Evolutionary conservation across 345 rosid genomes (phyloP).

Genomic region (Pistacia integerrima): DNA sequence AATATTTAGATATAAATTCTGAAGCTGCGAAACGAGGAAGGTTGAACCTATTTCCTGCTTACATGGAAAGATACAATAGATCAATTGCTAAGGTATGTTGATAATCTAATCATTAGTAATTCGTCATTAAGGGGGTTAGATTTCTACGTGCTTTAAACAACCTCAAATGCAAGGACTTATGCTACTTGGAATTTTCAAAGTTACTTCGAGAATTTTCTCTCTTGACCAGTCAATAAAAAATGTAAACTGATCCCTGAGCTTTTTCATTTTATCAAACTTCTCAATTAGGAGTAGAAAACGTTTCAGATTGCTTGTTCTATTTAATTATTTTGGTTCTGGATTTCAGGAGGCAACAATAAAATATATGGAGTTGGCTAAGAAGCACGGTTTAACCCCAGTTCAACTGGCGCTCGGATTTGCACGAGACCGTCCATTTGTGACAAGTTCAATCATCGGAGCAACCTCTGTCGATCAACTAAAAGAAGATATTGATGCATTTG

Average conservation of each 20-base stretch:
- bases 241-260: too few species aligned
- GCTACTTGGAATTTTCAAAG: too few species aligned
- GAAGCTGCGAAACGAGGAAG: slow-evolving; percentile 79
- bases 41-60: slow-evolving; percentile 80
- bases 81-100: slow-evolving; percentile 67
- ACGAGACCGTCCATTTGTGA: slow-evolving; percentile 78
- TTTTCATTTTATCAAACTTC: too few species aligned
- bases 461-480: slow-evolving; percentile 76
- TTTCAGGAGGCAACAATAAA: slow-evolving; percentile 71
- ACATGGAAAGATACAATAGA: slow-evolving; percentile 80
- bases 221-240: too few species aligned
- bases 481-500: slow-evolving; percentile 81
- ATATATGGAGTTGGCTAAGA: slow-evolving; percentile 68
- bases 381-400: slow-evolving; percentile 72
- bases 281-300: not conserved
- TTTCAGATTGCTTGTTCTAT: too few species aligned
- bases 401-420: slow-evolving; percentile 77
- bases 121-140: not conserved
- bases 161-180: not conserved
- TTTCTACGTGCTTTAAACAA: not conserved
- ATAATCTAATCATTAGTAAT: not conserved
- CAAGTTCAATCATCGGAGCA: slow-evolving; percentile 78
- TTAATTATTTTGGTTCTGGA: not conserved
- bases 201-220: too few species aligned
- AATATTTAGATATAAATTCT: slow-evolving; percentile 57